Evolutionary conservation across 1,139 yeast genomes (phyloP).

Genomic region (Kodamaea plutei): DNA sequence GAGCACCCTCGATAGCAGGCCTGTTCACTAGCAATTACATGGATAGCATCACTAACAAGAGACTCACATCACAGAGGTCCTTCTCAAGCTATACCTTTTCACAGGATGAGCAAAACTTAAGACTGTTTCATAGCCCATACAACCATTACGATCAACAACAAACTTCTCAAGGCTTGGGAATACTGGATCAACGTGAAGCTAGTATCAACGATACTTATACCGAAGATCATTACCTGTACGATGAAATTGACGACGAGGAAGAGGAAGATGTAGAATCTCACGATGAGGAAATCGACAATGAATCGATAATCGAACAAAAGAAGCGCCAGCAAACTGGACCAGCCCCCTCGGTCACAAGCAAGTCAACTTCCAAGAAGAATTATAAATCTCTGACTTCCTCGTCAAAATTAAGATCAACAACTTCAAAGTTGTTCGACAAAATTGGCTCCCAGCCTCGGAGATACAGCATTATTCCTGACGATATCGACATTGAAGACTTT

Average conservation of each 20-base stretch:
- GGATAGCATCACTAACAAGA: slow-evolving; percentile 15
- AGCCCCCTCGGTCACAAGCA: slow-evolving; percentile 8
- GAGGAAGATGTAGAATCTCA: slow-evolving; percentile 11
- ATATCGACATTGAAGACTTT: slow-evolving; percentile 61
- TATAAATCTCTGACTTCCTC: slow-evolving; percentile 29
- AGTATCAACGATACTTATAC: slow-evolving; percentile 15
- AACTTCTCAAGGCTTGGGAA: slow-evolving; percentile 9
- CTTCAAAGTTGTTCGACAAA: slow-evolving; percentile 66
- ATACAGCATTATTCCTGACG: slow-evolving; percentile 69
- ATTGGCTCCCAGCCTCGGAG: slow-evolving; percentile 70
- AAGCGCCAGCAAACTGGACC: slow-evolving; percentile 1
- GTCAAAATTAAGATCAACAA: slow-evolving; percentile 56
- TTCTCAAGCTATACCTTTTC: slow-evolving; percentile 14
- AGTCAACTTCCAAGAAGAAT: slow-evolving; percentile 22
- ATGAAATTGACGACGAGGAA: slow-evolving; percentile 28
- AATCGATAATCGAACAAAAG: slow-evolving; percentile 18
- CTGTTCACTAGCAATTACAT: slow-evolving; percentile 21
- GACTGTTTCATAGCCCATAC: slow-evolving; percentile 9
- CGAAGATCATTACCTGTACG: slow-evolving; percentile 24
- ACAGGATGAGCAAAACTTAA: slow-evolving; percentile 9
- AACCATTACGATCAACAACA: slow-evolving; percentile 5
- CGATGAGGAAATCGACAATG: slow-evolving; percentile 3
- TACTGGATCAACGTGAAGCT: slow-evolving; percentile 12
- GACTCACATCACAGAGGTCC: slow-evolving; percentile 12
- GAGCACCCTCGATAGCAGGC: slow-evolving; percentile 16